Conservation (phyloP, 2,329 filamentous ascomycete genomes). For the Mariannaea sp. region DNA sequence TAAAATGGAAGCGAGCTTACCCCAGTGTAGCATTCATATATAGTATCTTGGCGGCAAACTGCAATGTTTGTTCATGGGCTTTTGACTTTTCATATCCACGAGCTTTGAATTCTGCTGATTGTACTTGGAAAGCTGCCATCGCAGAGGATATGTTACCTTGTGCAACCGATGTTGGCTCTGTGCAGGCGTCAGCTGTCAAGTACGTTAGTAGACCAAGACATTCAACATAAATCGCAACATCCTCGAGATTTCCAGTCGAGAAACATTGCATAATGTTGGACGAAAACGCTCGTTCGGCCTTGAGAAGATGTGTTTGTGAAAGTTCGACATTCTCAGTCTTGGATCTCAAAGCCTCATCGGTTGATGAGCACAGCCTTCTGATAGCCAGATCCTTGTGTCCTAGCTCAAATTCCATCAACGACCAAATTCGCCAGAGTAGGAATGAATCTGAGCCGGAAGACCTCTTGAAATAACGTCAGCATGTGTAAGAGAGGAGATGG, state of each 20-base stretch:
- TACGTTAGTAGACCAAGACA: conserved; percentile 71
- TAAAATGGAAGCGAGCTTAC: conserved; percentile 41
- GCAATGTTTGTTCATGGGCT: conserved; percentile 68
- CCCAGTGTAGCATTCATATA: conserved; percentile 66
- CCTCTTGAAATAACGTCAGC: conserved; percentile 26
- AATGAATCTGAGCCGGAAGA: conserved; percentile 29
- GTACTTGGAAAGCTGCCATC: conserved; percentile 48
- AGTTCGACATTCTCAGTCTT: conserved; percentile 25
- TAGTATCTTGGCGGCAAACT: conserved; percentile 69
- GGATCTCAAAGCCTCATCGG: conserved; percentile 38
- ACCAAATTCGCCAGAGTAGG: conserved; percentile 64
- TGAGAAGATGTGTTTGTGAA: conserved; percentile 54
- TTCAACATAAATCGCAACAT: conserved; percentile 62
- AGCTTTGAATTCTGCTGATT: conserved; percentile 50
- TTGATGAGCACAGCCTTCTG: conserved; percentile 47
- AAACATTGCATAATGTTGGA: conserved; percentile 61
- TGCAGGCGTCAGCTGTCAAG: conserved; percentile 51
- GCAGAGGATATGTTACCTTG: conserved; percentile 63
- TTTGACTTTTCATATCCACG: conserved; percentile 42
- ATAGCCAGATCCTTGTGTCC: conserved; percentile 44
- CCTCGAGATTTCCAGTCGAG: conserved; percentile 51
- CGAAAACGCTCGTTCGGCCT: conserved; percentile 56
- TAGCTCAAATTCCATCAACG: conserved; percentile 66
- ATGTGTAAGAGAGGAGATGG: not conserved
- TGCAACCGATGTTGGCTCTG: conserved; percentile 49